Evolutionary conservation across 1,139 yeast species (phyloP), one percentile per base, ranked within the genome.

Genomic region (Debaryomyces singareniensis): DNA sequence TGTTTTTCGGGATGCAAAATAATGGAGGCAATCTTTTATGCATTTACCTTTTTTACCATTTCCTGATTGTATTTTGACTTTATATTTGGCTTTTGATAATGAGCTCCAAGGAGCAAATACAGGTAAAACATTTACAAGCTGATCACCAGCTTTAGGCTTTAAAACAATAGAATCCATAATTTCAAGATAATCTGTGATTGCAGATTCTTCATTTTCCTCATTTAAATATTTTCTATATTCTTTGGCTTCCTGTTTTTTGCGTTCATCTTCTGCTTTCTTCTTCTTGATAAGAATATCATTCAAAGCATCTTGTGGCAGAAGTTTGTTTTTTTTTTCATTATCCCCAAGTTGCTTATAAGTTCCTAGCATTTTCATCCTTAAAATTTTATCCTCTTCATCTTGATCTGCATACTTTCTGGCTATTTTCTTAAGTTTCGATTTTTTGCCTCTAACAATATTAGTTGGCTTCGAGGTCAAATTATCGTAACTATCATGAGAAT

Each of bases 101-200:
- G 96, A 71, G 9, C 72, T 58, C 95, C 96, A 93, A 2, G 98
- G 98, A 0, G 91, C 97, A 66, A 87, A 89, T 6, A 85, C 78
- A 0, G 97, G 95, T 5, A 91, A 73, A 5, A 83, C 75, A 30
- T 77, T 85, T 5, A 54, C 44, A 10, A 79, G 42, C 0, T 59
- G 57, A 42, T 73, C 78, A 1, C 58, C 51, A 15, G 58, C 42
- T 5, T 55, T 50, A 1, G 78, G 78, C 27, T 68, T 65, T 12
- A 63, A 35, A 12, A 70, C 44, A 20, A 67, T 53, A 1, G 58
- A 47, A 40, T 68, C 74, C 21, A 67, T 49, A 28, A 62, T 58
- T 24, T 62, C 62, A 35, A 66, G 42, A 38, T 61, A 65, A 30
- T 63, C 55, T 5, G 51, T 42, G 3, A 48, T 41, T 21, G 47